Evolutionary conservation across 2,329 filamentous ascomycete species (phyloP).

Genomic region (Scytalidium sp.): DNA sequence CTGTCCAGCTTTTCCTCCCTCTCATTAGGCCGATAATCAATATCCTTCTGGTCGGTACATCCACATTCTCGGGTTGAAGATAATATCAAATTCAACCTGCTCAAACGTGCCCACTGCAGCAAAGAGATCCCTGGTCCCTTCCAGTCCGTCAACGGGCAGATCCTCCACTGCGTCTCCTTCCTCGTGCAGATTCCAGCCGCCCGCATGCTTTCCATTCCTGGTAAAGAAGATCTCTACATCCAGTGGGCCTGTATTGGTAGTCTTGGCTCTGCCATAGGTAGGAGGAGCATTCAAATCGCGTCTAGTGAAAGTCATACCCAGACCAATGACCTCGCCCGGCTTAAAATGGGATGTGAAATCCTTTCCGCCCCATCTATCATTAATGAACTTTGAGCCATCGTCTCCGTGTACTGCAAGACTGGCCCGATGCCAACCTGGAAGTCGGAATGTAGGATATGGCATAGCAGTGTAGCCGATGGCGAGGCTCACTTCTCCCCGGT

Average conservation of each 20-base stretch:
- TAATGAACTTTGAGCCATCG: slow-evolving; percentile 73
- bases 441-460: slow-evolving; percentile 73
- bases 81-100: slow-evolving; percentile 63
- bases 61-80: slow-evolving; percentile 60
- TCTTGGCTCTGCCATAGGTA: slow-evolving; percentile 20
- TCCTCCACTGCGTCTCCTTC: slow-evolving; percentile 64
- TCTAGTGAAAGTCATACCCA: slow-evolving; percentile 62
- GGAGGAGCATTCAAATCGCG: slow-evolving; percentile 23
- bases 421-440: slow-evolving; percentile 79
- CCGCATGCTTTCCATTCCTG: slow-evolving; percentile 56
- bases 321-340: slow-evolving; percentile 64
- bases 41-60: slow-evolving; percentile 37
- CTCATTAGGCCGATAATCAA: too few relatives aligned
- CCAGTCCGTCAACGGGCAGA: slow-evolving; percentile 61
- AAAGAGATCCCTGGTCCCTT: slow-evolving; percentile 69
- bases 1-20: too few relatives aligned
- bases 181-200: slow-evolving; percentile 72
- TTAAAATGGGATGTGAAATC: slow-evolving; percentile 63
- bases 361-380: slow-evolving; percentile 70
- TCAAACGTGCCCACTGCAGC: slow-evolving; percentile 71
- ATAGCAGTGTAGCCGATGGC: slow-evolving; percentile 69
- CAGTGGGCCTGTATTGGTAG: slow-evolving; percentile 25
- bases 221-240: slow-evolving; percentile 68
- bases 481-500: slow-evolving; percentile 42
- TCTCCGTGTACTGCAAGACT: slow-evolving; percentile 76